These are phyloP conservation scores for Hortiboletus flavorubellus DNA, from an alignment of 768 basidiomycete genomes.

Conservation along the genomic window DNA sequence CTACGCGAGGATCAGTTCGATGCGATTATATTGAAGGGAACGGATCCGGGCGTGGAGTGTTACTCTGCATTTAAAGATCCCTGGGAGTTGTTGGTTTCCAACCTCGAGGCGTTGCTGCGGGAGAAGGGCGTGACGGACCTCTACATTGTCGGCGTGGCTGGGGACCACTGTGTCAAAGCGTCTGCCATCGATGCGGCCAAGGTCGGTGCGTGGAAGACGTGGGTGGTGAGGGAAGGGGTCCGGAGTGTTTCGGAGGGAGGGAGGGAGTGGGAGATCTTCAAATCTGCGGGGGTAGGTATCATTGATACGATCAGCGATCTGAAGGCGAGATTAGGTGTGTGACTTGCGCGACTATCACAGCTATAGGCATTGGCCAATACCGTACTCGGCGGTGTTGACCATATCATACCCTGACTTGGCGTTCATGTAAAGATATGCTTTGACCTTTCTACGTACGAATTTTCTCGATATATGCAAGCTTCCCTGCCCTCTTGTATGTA, in stretches of 20 bases:
- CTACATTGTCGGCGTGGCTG: slow-evolving; percentile 65
- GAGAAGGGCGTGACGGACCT: slow-evolving; percentile 50
- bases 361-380: not conserved
- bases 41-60: slow-evolving; percentile 58
- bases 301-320: slow-evolving; percentile 31
- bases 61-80: slow-evolving; percentile 79
- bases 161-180: slow-evolving; percentile 73
- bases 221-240: slow-evolving; percentile 48
- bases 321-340: slow-evolving; percentile 20
- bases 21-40: slow-evolving; percentile 52
- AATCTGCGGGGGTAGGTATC: slow-evolving; percentile 33
- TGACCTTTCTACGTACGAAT: not conserved
- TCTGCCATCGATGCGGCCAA: slow-evolving; percentile 54
- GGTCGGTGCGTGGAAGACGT: slow-evolving; percentile 43
- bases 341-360: not conserved
- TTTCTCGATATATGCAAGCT: not conserved
- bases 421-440: not conserved
- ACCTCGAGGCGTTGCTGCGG: slow-evolving; percentile 42
- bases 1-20: slow-evolving; percentile 43
- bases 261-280: slow-evolving; percentile 37
- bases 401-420: not conserved
- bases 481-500: not conserved
- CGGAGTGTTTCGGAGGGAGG: slow-evolving; percentile 37
- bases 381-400: not conserved
- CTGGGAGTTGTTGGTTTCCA: slow-evolving; percentile 45